phyloP scores from a whole-genome alignment of 306 rosid species.

The Trifolium subterraneum region DNA sequence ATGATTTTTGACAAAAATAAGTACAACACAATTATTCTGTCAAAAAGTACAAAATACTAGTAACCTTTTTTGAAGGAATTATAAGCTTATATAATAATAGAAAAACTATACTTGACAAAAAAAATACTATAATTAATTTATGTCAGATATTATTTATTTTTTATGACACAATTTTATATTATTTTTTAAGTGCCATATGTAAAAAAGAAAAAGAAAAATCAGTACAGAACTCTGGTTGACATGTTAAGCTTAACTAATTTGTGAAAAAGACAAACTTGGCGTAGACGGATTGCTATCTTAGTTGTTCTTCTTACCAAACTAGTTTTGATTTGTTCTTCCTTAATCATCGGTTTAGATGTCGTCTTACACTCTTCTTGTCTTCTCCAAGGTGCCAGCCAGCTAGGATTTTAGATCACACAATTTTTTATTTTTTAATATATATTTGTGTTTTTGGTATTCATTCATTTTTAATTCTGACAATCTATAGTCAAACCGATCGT shows the following conservation, averaged over 20 bases:
- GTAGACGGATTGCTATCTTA: constrained; percentile 15
- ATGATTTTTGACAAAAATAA: too few relatives aligned
- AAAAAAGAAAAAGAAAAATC: neutral
- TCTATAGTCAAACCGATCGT: too few relatives aligned
- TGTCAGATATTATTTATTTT: neutral
- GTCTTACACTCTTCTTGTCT: neutral
- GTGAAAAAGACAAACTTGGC: neutral
- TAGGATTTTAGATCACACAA: neutral
- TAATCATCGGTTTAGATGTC: neutral
- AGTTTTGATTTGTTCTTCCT: neutral
- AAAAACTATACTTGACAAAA: too few relatives aligned
- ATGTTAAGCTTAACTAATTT: neutral
- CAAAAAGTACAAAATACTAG: too few relatives aligned
- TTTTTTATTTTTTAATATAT: too few relatives aligned
- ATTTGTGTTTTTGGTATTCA: too few relatives aligned
- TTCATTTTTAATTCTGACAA: too few relatives aligned
- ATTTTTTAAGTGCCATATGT: neutral
- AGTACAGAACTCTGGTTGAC: neutral
- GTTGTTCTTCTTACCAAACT: neutral
- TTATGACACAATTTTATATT: too few relatives aligned
- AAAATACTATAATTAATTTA: neutral
- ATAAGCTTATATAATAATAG: too few relatives aligned
- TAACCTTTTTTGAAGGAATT: too few relatives aligned
- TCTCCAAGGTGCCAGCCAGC: neutral
- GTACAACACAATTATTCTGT: too few relatives aligned